Conservation (phyloP, 192 early-diverging fungal genomes). For the Rhizoclosmatium globosum region DNA sequence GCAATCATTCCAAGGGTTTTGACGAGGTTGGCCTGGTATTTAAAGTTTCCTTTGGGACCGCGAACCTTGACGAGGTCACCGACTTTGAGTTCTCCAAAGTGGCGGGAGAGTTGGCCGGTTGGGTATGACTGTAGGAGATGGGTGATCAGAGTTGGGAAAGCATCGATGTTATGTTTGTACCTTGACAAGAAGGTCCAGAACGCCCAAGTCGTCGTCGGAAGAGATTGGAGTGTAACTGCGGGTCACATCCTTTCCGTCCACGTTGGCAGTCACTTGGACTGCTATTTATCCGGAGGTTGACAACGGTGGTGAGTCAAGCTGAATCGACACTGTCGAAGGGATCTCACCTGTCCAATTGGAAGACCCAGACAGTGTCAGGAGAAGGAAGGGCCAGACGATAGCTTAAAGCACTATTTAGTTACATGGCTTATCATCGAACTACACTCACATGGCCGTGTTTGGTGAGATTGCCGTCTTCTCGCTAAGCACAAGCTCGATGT, state of each 20-base stretch:
- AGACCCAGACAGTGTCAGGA: slow-evolving; percentile 77
- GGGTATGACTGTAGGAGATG: slow-evolving; percentile 14
- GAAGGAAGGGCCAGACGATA: slow-evolving; percentile 86
- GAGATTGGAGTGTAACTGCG: slow-evolving; percentile 94
- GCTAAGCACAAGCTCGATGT: slow-evolving; percentile 55
- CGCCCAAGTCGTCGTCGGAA: slow-evolving; percentile 82
- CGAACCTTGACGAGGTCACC: slow-evolving; percentile 80
- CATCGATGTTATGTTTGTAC: slow-evolving; percentile 40
- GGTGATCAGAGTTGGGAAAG: background rate
- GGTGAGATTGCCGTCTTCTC: slow-evolving; percentile 80
- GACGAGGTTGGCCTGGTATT: slow-evolving; percentile 83
- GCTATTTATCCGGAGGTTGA: slow-evolving; percentile 46
- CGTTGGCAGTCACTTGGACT: slow-evolving; percentile 87
- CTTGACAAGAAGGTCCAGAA: slow-evolving; percentile 94
- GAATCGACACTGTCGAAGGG: background rate
- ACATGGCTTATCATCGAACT: background rate
- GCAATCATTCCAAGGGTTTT: slow-evolving; percentile 90
- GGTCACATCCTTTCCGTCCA: slow-evolving; percentile 83
- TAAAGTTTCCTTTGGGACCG: slow-evolving; percentile 92
- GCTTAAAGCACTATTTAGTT: slow-evolving; percentile 40
- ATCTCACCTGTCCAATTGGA: slow-evolving; percentile 80
- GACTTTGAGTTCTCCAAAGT: slow-evolving; percentile 62
- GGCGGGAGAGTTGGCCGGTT: slow-evolving; percentile 36
- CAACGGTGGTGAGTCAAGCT: background rate
- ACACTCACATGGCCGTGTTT: slow-evolving; percentile 85